A percentile compares a stretch with the other conserved stretches of the same genome.
phyloP scores from a whole-genome alignment of 179 eudicot species.

The Actinidia arguta region DNA sequence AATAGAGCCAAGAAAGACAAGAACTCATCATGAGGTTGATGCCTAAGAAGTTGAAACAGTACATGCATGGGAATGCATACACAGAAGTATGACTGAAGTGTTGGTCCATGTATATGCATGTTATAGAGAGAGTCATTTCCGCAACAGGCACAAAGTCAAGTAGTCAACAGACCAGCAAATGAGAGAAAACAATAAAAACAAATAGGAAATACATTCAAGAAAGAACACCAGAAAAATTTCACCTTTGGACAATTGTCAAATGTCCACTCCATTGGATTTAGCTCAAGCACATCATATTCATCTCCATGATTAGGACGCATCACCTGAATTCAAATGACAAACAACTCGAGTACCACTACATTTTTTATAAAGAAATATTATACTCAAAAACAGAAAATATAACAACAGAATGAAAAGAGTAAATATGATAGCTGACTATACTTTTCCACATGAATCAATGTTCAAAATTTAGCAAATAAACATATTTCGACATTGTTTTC shows the following conservation, averaged over 20 bases:
- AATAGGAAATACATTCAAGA: neutral
- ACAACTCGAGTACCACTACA: neutral
- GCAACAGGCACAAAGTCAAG: neutral
- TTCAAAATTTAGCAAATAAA: neutral
- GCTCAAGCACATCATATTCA: slow-evolving; percentile 59
- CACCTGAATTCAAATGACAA: slow-evolving; percentile 49
- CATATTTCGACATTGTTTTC: neutral
- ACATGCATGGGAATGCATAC: neutral
- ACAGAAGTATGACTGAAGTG: neutral
- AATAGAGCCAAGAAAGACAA: slow-evolving; percentile 6
- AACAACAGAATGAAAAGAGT: neutral
- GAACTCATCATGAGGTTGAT: neutral
- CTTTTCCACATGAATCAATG: neutral
- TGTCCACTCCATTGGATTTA: slow-evolving; percentile 77
- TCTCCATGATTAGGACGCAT: slow-evolving; percentile 86
- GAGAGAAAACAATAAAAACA: neutral
- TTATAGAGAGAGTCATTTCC: slow-evolving; percentile 1
- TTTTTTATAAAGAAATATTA: neutral
- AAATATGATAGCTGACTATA: neutral
- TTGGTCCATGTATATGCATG: neutral
- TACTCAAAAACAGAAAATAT: neutral
- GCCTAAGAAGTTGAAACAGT: neutral
- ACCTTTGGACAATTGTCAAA: slow-evolving; percentile 68
- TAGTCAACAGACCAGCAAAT: slow-evolving; percentile 5
- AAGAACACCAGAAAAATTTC: slow-evolving; percentile 16